phyloP scores from a whole-genome alignment of 2,329 filamentous ascomycete species.

The Ophiostoma himal-ulmi region DNA sequence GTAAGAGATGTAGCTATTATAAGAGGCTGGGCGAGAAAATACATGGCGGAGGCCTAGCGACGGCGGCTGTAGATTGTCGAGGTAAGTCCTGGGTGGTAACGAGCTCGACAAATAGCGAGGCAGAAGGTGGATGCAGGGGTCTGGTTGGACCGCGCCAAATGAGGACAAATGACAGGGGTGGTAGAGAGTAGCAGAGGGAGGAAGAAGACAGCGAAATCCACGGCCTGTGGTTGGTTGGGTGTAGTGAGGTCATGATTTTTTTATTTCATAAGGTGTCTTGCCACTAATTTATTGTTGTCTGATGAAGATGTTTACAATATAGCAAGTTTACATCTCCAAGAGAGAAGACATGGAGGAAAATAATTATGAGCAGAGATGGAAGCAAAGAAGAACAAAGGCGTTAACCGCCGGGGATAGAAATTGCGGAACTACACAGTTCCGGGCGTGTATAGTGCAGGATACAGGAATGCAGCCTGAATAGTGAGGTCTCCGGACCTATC shows the following conservation, averaged over 20 bases:
- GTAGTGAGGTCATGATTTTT: background rate
- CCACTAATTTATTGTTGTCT: background rate
- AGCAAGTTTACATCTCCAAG: background rate
- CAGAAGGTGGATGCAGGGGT: background rate
- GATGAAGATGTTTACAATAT: background rate
- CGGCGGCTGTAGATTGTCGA: background rate
- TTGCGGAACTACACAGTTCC: background rate
- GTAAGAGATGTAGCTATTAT: background rate
- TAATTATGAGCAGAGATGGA: background rate
- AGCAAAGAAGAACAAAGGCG: background rate
- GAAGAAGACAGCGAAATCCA: background rate
- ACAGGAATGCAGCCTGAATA: background rate
- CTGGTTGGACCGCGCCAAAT: slow-evolving; percentile 15
- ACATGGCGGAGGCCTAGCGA: background rate
- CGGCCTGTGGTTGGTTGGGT: background rate
- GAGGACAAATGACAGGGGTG: background rate
- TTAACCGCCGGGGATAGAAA: background rate
- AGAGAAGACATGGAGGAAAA: background rate
- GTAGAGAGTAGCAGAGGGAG: background rate
- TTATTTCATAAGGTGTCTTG: background rate
- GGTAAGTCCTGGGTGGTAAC: background rate
- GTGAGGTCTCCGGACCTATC: background rate
- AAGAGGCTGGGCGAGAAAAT: background rate
- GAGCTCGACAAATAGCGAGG: background rate
- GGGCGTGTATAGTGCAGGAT: background rate